A percentile compares a stretch with the other conserved stretches of the same genome.
Conservation (phyloP, 1,284 basidiomycete species). For the Fomes fomentarius region DNA sequence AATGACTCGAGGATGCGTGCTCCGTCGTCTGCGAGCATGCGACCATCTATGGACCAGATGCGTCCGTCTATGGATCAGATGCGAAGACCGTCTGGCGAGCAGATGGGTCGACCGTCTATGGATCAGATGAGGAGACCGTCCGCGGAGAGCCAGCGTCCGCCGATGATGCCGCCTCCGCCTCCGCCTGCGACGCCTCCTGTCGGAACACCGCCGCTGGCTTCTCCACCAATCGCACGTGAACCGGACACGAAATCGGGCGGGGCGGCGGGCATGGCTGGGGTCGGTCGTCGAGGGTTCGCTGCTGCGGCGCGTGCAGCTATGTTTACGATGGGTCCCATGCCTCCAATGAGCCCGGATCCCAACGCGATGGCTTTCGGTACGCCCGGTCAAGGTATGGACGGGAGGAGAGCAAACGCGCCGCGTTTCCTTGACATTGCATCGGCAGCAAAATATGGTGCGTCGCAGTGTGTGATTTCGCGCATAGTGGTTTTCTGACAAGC, state of each 20-base stretch:
- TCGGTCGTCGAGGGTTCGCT: conserved; percentile 83
- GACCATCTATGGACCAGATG: conserved; percentile 20
- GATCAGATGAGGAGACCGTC: conserved; percentile 6
- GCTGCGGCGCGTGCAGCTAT: conserved; percentile 77
- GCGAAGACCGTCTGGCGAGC: conserved; percentile 13
- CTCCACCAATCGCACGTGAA: conserved; percentile 30
- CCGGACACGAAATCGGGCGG: conserved; percentile 78
- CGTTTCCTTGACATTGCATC: conserved; percentile 55
- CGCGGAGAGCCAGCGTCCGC: conserved; percentile 15
- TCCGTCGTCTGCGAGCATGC: conserved; percentile 23
- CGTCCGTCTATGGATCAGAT: conserved; percentile 13
- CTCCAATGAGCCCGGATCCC: conserved; percentile 13
- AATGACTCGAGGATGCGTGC: conserved; percentile 26
- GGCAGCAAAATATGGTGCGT: conserved; percentile 31
- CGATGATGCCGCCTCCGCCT: conserved; percentile 15
- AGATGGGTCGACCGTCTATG: conserved; percentile 13
- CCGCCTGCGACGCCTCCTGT: conserved; percentile 17
- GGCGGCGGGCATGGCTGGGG: conserved; percentile 88
- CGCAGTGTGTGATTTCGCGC: background rate
- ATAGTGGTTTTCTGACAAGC: no score
- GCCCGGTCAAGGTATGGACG: conserved; percentile 35
- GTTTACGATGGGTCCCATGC: conserved; percentile 38
- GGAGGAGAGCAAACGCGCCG: conserved; percentile 47
- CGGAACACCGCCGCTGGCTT: conserved; percentile 14
- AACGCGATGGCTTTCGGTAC: conserved; percentile 13